Conservation (phyloP, 805 yeast species). For the Candida awuae region DNA sequence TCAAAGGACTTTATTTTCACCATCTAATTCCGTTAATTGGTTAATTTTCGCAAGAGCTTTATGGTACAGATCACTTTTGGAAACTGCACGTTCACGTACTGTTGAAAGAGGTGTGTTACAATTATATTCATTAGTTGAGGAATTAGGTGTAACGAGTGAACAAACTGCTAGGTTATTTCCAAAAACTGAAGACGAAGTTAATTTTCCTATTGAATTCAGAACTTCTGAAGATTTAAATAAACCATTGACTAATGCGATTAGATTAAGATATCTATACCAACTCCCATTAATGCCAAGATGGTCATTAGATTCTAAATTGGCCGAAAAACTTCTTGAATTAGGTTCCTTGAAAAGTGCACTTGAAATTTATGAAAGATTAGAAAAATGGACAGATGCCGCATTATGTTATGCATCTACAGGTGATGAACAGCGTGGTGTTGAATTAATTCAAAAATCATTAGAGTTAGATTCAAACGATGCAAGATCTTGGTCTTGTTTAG, state of each 20-base stretch:
- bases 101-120: slow-evolving; percentile 92
- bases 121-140: slow-evolving; percentile 86
- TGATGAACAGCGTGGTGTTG: slow-evolving; percentile 57
- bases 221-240: slow-evolving; percentile 2
- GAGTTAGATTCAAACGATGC: slow-evolving; percentile 62
- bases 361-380: slow-evolving; percentile 76
- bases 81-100: slow-evolving; percentile 72
- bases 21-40: slow-evolving; percentile 53
- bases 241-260: slow-evolving; percentile 35
- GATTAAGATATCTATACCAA: slow-evolving; percentile 65
- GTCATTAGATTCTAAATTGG: slow-evolving; percentile 73
- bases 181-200: slow-evolving; percentile 26
- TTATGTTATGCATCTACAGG: slow-evolving; percentile 85
- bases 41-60: slow-evolving; percentile 69
- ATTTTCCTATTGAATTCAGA: slow-evolving; percentile 19
- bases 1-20: slow-evolving; percentile 56
- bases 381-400: slow-evolving; percentile 75
- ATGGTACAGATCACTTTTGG: slow-evolving; percentile 85
- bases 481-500: slow-evolving; percentile 73
- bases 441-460: slow-evolving; percentile 48
- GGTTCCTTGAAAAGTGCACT: slow-evolving; percentile 84
- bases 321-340: slow-evolving; percentile 76
- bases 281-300: slow-evolving; percentile 77
- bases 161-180: slow-evolving; percentile 46
- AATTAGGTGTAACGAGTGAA: slow-evolving; percentile 59